phyloP scores from a whole-genome alignment of 2,329 filamentous ascomycete genomes.

The Botrytis hyacinthi region DNA sequence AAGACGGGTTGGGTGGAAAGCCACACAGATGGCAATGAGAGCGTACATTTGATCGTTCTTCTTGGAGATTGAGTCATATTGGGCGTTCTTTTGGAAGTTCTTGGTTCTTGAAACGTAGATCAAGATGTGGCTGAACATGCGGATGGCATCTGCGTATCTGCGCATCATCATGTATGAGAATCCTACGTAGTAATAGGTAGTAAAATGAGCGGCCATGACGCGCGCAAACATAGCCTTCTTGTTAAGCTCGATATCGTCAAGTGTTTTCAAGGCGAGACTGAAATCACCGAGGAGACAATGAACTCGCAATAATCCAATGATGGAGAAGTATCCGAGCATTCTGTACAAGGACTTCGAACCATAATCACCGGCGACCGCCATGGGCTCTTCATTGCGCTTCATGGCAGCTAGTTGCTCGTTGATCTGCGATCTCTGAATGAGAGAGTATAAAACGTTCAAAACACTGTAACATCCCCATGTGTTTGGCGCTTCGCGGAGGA shows the following conservation, averaged over 20 bases:
- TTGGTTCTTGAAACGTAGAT: constrained; percentile 98
- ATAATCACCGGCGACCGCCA: constrained; percentile 89
- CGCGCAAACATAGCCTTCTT: constrained; percentile 99
- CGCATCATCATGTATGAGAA: constrained; percentile 99
- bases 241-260: constrained; percentile 99
- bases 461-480: constrained; percentile 99
- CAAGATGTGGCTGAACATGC: constrained; percentile 99
- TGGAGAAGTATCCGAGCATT: constrained; percentile 99
- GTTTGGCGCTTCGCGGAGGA: constrained; percentile 94
- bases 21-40: constrained; percentile 96
- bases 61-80: constrained; percentile 99
- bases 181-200: constrained; percentile 99
- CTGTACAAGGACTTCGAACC: constrained; percentile 91
- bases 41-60: constrained; percentile 99
- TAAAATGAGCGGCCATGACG: constrained; percentile 99
- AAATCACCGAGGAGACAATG: constrained; percentile 97
- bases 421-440: constrained; percentile 98
- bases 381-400: constrained; percentile 89
- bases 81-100: constrained; percentile 99
- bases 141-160: constrained; percentile 97
- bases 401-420: constrained; percentile 93
- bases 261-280: constrained; percentile 95
- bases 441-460: constrained; percentile 97
- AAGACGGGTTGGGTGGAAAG: constrained; percentile 93
- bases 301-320: constrained; percentile 93